These are phyloP conservation scores for Trichosanthes truncata DNA, from an alignment of 306 rosid species.

Conservation along the genomic window DNA sequence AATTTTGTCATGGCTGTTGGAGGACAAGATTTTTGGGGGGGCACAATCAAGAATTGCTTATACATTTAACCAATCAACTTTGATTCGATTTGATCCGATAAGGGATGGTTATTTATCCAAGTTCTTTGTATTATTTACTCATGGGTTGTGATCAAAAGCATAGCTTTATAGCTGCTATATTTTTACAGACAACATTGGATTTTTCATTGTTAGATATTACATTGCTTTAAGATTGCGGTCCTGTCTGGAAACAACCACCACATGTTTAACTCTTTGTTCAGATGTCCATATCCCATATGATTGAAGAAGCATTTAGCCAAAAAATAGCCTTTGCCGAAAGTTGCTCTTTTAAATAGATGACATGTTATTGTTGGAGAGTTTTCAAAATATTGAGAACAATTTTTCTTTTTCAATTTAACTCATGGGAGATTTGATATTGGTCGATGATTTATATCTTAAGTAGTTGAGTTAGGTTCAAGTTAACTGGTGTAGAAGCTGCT, in stretches of 20 bases:
- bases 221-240: background rate
- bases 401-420: too few species aligned
- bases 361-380: background rate
- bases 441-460: too few species aligned
- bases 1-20: background rate
- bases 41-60: background rate
- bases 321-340: background rate
- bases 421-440: too few species aligned
- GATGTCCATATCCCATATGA: background rate
- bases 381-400: background rate
- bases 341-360: background rate
- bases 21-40: conserved; percentile 7
- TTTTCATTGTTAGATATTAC: background rate
- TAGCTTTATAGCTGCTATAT: background rate
- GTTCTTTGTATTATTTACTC: background rate
- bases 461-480: too few species aligned
- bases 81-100: conserved; percentile 1
- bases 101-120: background rate
- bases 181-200: background rate
- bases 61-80: background rate
- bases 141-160: background rate
- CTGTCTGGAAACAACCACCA: conserved; percentile 3
- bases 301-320: background rate
- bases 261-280: background rate
- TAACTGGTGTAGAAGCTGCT: background rate